Base-by-base conservation (phyloP, 306 rosid species). In the Fragaria nilgerrensis region DNA sequence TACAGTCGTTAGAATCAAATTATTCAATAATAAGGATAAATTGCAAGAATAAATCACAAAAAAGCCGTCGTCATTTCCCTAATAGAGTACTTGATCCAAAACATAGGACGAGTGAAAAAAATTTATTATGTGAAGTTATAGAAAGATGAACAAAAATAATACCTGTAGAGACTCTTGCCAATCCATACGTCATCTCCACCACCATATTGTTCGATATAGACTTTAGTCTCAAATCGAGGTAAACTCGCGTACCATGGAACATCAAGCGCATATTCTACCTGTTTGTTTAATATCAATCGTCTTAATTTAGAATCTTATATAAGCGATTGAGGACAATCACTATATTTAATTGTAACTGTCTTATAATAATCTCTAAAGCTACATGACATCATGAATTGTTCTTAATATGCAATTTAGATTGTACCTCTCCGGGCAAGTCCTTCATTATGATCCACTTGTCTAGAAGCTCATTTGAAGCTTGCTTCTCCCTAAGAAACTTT, bases 151-250 rank as follows among this genome's bases (percentile, higher is more conserved):
- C 3, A 3, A 47, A 22, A 61, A 2, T 66, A 23, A 58, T 25
- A 92, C 98, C 97, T 92, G 76, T 95, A 95, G 20, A 95, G 97
- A 23, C 97, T 89, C 84, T 95, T 95, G 59, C 99, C 99, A n/a
- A 95, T 95, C 99, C 99, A 95, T 0, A 88, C 89, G 53, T 95
- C 98, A 79, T 68, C 78, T 14, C 83, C 83, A 17, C 89, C 98
- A 22, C 98, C 98, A 53, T 95, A 95, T 13, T 95, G 98, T 70
- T 92, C 86, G 2, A 95, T 82, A 78, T 87, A 95, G 59, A 89
- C 83, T 83, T 95, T 89, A 34, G 97, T 82, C 87, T 95, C 97
- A 1, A 95, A 78, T 25, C 97, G 87, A 68, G 90, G 87, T 17
- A 95, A 81, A 75, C 84, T 92, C 44, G 97, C 96, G 74, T 89